Conservation (phyloP, 495 filamentous ascomycete genomes). For the Trichocladium uniseriatum region DNA sequence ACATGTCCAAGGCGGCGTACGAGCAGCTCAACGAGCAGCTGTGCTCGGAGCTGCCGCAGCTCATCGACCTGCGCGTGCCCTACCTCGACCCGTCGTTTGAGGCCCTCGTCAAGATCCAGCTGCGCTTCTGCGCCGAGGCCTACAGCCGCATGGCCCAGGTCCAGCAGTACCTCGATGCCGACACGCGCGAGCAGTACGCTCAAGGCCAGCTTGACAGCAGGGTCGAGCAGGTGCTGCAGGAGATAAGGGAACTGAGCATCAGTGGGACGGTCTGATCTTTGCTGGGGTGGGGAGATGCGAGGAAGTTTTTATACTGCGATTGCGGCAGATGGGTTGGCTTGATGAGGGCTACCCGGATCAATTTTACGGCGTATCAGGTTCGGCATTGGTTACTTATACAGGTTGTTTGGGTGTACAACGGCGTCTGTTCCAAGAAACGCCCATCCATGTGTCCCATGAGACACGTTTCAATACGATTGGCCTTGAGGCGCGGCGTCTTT, state of each 20-base stretch:
- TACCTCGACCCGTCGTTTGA: slow-evolving; percentile 96
- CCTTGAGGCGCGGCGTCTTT: too few species aligned
- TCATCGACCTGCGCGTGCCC: slow-evolving; percentile 93
- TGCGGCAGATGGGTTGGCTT: too few species aligned
- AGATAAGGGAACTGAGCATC: slow-evolving; percentile 96
- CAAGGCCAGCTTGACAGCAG: slow-evolving; percentile 82
- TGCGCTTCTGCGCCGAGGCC: slow-evolving; percentile 94
- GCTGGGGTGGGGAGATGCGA: background rate
- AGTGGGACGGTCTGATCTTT: slow-evolving; percentile 43
- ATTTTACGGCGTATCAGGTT: background rate
- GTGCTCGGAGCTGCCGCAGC: slow-evolving; percentile 84
- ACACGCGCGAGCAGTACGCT: slow-evolving; percentile 92
- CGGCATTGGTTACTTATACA: slow-evolving; percentile 10
- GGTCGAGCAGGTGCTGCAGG: slow-evolving; percentile 92
- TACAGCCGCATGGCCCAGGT: slow-evolving; percentile 97
- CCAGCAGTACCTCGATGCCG: slow-evolving; percentile 96
- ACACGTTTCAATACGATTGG: too few species aligned
- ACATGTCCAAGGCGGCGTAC: slow-evolving; percentile 87
- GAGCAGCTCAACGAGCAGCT: slow-evolving; percentile 95
- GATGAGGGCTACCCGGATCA: background rate
- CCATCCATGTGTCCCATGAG: too few species aligned
- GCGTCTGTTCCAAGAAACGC: background rate
- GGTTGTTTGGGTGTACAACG: background rate
- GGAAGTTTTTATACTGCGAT: background rate
- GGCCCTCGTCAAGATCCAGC: slow-evolving; percentile 95